Base-by-base conservation (phyloP, 2,329 filamentous ascomycete genomes). In the Gaeumannomyces tritici region DNA sequence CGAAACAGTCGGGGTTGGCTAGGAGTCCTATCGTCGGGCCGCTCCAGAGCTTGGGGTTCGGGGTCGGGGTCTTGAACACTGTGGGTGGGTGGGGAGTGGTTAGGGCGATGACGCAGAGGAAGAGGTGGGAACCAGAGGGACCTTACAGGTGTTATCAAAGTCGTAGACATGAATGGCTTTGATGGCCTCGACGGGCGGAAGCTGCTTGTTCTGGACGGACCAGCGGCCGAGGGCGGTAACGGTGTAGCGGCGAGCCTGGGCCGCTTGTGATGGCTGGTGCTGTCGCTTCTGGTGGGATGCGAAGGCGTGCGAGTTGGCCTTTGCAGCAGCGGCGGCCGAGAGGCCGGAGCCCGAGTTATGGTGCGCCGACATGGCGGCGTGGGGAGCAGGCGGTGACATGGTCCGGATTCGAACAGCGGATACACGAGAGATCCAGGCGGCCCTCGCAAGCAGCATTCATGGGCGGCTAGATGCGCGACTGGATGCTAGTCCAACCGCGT, bases 31-130 rank as follows among this genome's bases (percentile, higher is more conserved):
- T 85, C 0, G 91, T 93, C 35, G 82, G 79, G 1, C 84, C 84
- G 67, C 88, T 89, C 95, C 95, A 99, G 71, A 99, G 74, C 67
- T 91, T 88, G 3, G 87, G 85, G 70, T 97, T 98, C 1, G 95
- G 95, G 1, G 96, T 79, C 7, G 95, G 95, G 18, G 90, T 96
- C 69, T 88, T 87, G 79, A 99, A 99, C 59, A 99, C 90, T 92
- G 69, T 12, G 35, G 55, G 27, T 55, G 33, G 33, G 61, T 55
- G 60, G 61, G 65, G 63, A 13, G 55, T 8, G 4, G 47, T 47
- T n/a, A 61, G n/a, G 28, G 55, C n/a, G 11, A 21, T 21, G 27
- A 13, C 28, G n/a, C 24, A 7, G 29, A 27, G 18, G 13, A 33
- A 15, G 26, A 56, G 18, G 26, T 18, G 13, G n/a, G 42, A 21